Evolutionary conservation across 148 eudicot species (phyloP), one percentile per base, ranked within the genome.

Genomic region (Rhododendron ferrugineum): DNA sequence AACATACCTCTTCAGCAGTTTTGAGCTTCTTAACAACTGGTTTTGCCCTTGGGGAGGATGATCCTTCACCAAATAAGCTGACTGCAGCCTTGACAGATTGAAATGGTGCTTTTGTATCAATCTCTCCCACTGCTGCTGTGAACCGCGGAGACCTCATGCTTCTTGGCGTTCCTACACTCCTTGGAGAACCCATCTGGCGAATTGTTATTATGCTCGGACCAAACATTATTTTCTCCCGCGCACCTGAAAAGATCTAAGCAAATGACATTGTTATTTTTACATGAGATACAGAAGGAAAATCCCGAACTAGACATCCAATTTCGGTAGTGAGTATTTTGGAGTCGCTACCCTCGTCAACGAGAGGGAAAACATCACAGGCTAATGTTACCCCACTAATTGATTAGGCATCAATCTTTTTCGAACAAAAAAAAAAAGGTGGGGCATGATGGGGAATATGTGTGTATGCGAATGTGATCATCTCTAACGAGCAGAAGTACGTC

Each of bases 81-180:
- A 93, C 94, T 16, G 98, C 99, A 37, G 96, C 98, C 87, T 89
- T 93, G 37, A 95, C 99, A 7, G 99, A 97, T 81, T 90, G 94
- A 83, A 97, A 91, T 0, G 99, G 98, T 5, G 96, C 93, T 83
- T 91, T 86, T 11, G 98, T 97, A 83, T 95, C 98, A 14, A 94
- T 93, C 92, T 95, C 99, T 28, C 95, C 96, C 32, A 93, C 93
- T 37, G 92, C 94, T 9, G 79, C 52, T 85, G 73, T 90, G 0
- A 6, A 14, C 75, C 75, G 40, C 0, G 97, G 95, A 73, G 87
- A 60, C 18, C n/a, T 68, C 34, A n/a, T 7, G n/a, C 76, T 84
- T 84, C 82, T 90, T 0, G 96, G 93, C 18, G 93, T 91, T 23
- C 47, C 73, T 23, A n/a, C 58, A 26, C 56, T 26, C 37, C 74